These are phyloP conservation scores for Vickermania ingenoplastis DNA, from an alignment of 208 protist species.

Conservation along the genomic window DNA sequence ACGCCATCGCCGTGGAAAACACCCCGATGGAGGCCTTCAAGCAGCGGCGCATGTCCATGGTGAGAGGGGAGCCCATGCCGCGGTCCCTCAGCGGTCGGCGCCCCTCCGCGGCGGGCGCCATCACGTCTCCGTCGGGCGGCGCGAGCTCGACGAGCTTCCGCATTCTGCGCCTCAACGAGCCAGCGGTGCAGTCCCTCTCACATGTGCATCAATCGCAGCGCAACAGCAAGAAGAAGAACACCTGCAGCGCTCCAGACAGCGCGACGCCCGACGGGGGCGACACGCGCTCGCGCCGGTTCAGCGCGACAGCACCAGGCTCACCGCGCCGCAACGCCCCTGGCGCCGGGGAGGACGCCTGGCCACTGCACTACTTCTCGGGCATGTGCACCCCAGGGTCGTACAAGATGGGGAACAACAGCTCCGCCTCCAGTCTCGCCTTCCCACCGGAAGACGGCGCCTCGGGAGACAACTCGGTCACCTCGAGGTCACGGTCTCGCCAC, in stretches of 20 bases:
- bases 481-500: too few relatives aligned
- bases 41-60: background rate
- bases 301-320: background rate
- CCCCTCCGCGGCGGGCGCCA: background rate
- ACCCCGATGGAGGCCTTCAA: background rate
- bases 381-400: background rate
- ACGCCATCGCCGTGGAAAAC: background rate
- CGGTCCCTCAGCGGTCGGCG: background rate
- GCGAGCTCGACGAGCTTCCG: background rate
- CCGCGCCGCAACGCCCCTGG: background rate
- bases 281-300: background rate
- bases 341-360: background rate
- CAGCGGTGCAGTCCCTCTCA: background rate
- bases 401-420: background rate
- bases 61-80: background rate
- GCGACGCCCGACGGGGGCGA: background rate
- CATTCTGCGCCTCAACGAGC: background rate
- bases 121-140: background rate
- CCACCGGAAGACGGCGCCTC: background rate
- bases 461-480: background rate
- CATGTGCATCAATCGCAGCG: background rate
- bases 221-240: background rate
- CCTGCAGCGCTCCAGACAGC: background rate
- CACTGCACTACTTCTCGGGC: too few relatives aligned
- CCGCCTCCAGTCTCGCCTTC: background rate